Evolutionary conservation across 1,284 basidiomycete genomes (phyloP).

Genomic region (Kwoniella shivajii): DNA sequence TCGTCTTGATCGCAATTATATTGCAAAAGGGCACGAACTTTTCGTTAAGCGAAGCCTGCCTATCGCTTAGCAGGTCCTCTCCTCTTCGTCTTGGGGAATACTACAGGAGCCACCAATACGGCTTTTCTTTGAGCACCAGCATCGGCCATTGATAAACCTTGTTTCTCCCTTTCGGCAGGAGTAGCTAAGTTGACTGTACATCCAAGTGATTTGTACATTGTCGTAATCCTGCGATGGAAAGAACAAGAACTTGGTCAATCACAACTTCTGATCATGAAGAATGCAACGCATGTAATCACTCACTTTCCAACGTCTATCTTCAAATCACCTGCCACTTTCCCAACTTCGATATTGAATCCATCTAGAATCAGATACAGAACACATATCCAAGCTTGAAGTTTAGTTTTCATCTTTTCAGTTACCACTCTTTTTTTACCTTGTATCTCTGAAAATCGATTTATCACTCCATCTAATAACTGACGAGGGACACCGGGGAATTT

Average conservation of each 20-base stretch:
- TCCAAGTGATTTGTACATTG: conserved; percentile 58
- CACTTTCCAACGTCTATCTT: conserved; percentile 66
- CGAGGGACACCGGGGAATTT: conserved; percentile 65
- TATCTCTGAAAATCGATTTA: conserved; percentile 77
- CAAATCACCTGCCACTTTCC: conserved; percentile 70
- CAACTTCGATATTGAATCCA: conserved; percentile 69
- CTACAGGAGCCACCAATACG: conserved; percentile 69
- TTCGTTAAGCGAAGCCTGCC: background rate
- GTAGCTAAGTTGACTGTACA: conserved; percentile 68
- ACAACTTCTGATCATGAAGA: background rate
- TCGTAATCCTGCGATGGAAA: conserved; percentile 38
- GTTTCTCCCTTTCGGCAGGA: conserved; percentile 65
- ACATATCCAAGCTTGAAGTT: conserved; percentile 74
- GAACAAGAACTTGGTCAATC: no score
- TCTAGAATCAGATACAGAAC: conserved; percentile 77
- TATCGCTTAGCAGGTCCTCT: conserved; percentile 51
- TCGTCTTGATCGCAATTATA: no score
- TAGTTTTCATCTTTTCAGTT: conserved; percentile 70
- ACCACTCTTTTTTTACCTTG: conserved; percentile 62
- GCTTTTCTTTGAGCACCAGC: conserved; percentile 68
- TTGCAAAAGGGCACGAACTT: background rate
- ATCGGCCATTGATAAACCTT: conserved; percentile 63
- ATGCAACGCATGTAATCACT: conserved; percentile 40
- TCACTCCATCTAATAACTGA: conserved; percentile 69
- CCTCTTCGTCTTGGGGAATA: conserved; percentile 67